Evolutionary conservation across 805 yeast genomes (phyloP).

Genomic region (Saturnispora halmiae): DNA sequence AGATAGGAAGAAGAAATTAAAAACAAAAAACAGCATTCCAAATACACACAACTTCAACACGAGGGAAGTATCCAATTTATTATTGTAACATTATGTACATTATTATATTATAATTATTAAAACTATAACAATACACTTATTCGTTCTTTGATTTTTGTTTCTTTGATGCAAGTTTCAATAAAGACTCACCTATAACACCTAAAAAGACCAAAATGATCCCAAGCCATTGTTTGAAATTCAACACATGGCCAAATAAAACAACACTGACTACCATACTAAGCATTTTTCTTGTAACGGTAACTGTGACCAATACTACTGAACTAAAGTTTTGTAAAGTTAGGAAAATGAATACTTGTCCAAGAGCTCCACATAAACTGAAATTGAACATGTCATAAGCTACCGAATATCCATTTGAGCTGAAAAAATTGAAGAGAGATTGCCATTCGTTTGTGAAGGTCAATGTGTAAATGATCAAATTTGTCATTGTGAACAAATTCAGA

Average conservation of each 20-base stretch:
- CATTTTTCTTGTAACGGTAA: constrained; percentile 96
- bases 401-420: constrained; percentile 38
- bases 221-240: constrained; percentile 58
- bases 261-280: constrained; percentile 88
- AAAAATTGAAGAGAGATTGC: constrained; percentile 39
- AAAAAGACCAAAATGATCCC: constrained; percentile 76
- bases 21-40: no score
- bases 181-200: constrained; percentile 79
- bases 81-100: not conserved
- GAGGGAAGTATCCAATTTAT: no score
- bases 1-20: constrained; percentile 17
- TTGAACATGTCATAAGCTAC: constrained; percentile 50
- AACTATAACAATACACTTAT: not conserved
- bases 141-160: not conserved
- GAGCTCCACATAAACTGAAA: constrained; percentile 73
- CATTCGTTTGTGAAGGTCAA: constrained; percentile 41
- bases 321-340: constrained; percentile 76
- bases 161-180: constrained; percentile 29
- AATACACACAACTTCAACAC: no score
- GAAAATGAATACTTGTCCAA: constrained; percentile 93
- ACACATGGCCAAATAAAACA: constrained; percentile 70
- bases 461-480: constrained; percentile 44
- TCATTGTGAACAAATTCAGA: constrained; percentile 36
- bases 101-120: not conserved
- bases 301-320: constrained; percentile 76